phyloP scores from a whole-genome alignment of 805 yeast genomes.

The Suhomyces xylopsoci region DNA sequence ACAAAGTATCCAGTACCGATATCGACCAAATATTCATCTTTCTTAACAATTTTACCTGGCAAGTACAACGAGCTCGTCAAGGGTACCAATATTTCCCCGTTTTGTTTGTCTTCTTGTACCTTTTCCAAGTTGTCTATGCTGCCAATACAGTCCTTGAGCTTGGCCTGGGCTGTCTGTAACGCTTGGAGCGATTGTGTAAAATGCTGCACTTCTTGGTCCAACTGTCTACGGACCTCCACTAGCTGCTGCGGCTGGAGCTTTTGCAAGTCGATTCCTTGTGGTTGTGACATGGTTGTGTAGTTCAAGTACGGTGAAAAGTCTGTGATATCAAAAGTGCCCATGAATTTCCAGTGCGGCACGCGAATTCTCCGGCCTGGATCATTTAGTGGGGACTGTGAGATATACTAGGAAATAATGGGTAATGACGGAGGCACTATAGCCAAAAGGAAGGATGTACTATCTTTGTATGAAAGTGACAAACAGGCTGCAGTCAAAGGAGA shows the following conservation, averaged over 20 bases:
- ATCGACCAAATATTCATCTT: constrained; percentile 77
- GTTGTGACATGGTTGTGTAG: not conserved
- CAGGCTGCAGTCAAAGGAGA: constrained; percentile 12
- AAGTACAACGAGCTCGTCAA: constrained; percentile 85
- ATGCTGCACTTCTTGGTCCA: constrained; percentile 84
- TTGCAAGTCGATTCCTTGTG: constrained; percentile 47
- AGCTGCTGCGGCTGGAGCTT: constrained; percentile 81
- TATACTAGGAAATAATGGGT: constrained; percentile 16
- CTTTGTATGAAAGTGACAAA: constrained; percentile 21
- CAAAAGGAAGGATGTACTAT: constrained; percentile 49
- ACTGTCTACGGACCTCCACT: constrained; percentile 73
- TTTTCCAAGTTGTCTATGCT: constrained; percentile 59
- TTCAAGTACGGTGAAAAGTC: not conserved
- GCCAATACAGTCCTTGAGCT: constrained; percentile 74
- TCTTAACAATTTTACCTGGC: constrained; percentile 72
- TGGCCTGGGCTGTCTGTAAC: constrained; percentile 73
- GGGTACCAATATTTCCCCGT: constrained; percentile 69
- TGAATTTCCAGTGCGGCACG: not conserved
- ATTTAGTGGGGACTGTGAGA: not conserved
- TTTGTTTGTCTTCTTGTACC: constrained; percentile 8
- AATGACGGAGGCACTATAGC: constrained; percentile 77
- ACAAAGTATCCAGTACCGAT: constrained; percentile 96
- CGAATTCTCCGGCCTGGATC: not conserved
- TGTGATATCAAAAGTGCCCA: not conserved
- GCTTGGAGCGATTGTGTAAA: constrained; percentile 82